These are phyloP conservation scores for Magnolia kwangsiensis DNA, from an alignment of 164 flowering plant genomes.

Conservation along the genomic window DNA sequence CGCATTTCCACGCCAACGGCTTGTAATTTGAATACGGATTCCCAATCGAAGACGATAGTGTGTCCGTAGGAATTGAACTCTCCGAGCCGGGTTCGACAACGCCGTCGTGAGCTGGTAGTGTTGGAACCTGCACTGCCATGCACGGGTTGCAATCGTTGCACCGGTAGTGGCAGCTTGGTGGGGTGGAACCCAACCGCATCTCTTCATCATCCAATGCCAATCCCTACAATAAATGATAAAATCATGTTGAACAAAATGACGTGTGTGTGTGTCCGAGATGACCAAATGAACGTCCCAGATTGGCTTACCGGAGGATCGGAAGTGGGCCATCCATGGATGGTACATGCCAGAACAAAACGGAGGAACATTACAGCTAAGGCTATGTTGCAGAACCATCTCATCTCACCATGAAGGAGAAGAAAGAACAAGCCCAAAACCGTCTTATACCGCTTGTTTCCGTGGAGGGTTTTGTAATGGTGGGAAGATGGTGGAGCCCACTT, in stretches of 20 bases:
- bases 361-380: background rate
- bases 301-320: slow-evolving; percentile 6
- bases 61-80: slow-evolving; percentile 5
- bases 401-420: background rate
- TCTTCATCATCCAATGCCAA: slow-evolving; percentile 41
- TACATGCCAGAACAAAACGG: background rate
- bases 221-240: background rate
- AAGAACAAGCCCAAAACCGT: background rate
- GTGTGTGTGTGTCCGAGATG: background rate
- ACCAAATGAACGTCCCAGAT: background rate
- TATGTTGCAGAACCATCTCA: slow-evolving; percentile 9
- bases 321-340: background rate
- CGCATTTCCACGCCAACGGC: slow-evolving; percentile 84
- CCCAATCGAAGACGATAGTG: slow-evolving; percentile 10
- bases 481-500: background rate
- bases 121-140: slow-evolving; percentile 79
- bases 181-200: slow-evolving; percentile 68
- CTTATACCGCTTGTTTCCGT: background rate
- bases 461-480: background rate
- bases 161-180: slow-evolving; percentile 83
- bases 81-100: slow-evolving; percentile 13
- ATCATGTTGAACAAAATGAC: background rate
- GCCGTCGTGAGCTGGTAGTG: slow-evolving; percentile 34
- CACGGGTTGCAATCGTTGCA: slow-evolving; percentile 86
- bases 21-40: slow-evolving; percentile 71